These are phyloP conservation scores for Colletotrichum noveboracense DNA, from an alignment of 2,329 filamentous ascomycete species.

Conservation along the genomic window DNA sequence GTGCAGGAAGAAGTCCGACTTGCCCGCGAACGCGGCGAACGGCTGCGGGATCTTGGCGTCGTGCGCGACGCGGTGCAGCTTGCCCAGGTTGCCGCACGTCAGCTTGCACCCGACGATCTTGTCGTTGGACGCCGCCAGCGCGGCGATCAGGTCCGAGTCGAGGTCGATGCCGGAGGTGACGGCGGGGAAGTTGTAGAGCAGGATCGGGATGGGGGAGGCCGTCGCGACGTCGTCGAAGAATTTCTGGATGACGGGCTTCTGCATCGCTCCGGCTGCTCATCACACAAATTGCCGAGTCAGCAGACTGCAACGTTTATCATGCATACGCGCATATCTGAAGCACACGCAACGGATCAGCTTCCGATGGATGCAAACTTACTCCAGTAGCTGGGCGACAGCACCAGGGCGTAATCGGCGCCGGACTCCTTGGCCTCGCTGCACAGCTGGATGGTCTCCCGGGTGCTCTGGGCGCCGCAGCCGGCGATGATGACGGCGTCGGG, in stretches of 20 bases:
- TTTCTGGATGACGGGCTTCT: constrained; percentile 59
- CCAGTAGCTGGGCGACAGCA: constrained; percentile 70
- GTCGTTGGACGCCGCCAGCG: constrained; percentile 50
- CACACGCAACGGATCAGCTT: constrained; percentile 53
- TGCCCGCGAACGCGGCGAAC: constrained; percentile 42
- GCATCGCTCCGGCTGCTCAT: constrained; percentile 49
- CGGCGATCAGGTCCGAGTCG: constrained; percentile 65
- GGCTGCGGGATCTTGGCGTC: constrained; percentile 5
- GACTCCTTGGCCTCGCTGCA: constrained; percentile 62
- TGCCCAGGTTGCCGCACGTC: constrained; percentile 68
- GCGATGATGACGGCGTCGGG: constrained; percentile 62
- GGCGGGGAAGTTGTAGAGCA: constrained; percentile 73
- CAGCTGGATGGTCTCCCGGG: constrained; percentile 65
- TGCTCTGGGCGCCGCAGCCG: constrained; percentile 69
- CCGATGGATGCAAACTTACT: constrained; percentile 32
- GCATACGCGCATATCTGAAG: not conserved
- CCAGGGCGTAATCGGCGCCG: constrained; percentile 65
- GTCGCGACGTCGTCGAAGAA: constrained; percentile 65
- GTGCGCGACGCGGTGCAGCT: constrained; percentile 54
- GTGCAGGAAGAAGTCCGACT: constrained; percentile 47
- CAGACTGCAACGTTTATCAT: constrained; percentile 44
- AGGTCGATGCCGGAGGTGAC: constrained; percentile 73
- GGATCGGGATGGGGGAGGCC: constrained; percentile 57
- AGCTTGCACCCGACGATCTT: constrained; percentile 72
- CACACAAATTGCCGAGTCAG: constrained; percentile 33